These are phyloP conservation scores for Theobroma grandiflorum DNA, from an alignment of 441 rosid species.

Conservation along the genomic window DNA sequence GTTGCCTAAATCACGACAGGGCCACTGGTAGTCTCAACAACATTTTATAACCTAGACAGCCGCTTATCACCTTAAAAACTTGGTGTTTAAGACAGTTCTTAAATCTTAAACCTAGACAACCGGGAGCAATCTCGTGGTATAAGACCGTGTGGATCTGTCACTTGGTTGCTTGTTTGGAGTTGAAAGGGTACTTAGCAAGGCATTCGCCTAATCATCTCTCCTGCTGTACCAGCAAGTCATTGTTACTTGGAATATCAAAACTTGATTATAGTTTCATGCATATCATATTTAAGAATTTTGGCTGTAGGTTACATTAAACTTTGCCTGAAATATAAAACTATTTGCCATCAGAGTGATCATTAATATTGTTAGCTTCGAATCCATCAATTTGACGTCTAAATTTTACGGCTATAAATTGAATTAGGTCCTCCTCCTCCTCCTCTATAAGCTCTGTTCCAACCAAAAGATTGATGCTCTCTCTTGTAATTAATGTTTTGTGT, in stretches of 20 bases:
- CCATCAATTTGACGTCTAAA: not conserved
- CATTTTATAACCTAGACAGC: slow-evolving; percentile 11
- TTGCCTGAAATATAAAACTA: not conserved
- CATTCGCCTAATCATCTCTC: not conserved
- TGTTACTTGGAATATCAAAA: not conserved
- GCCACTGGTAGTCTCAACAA: not conserved
- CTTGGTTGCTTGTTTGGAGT: not conserved
- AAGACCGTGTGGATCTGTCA: not conserved
- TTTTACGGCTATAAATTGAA: slow-evolving; percentile 15
- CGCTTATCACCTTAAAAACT: not conserved
- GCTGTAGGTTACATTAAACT: not conserved
- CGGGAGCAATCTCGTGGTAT: not conserved
- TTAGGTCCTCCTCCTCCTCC: slow-evolving; percentile 3
- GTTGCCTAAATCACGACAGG: not conserved
- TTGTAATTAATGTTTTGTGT: not conserved
- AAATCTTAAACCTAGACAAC: no score
- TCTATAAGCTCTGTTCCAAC: not conserved
- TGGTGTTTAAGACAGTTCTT: not conserved
- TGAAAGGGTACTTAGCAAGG: not conserved
- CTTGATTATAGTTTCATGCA: not conserved
- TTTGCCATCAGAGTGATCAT: not conserved
- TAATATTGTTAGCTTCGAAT: not conserved
- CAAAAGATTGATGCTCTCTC: not conserved
- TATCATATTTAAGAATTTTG: not conserved
- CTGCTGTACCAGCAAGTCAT: not conserved